A percentile compares a stretch with the other conserved stretches of the same genome.
Conservation (phyloP, 208 protist species). For the Naegleria fowleri region DNA sequence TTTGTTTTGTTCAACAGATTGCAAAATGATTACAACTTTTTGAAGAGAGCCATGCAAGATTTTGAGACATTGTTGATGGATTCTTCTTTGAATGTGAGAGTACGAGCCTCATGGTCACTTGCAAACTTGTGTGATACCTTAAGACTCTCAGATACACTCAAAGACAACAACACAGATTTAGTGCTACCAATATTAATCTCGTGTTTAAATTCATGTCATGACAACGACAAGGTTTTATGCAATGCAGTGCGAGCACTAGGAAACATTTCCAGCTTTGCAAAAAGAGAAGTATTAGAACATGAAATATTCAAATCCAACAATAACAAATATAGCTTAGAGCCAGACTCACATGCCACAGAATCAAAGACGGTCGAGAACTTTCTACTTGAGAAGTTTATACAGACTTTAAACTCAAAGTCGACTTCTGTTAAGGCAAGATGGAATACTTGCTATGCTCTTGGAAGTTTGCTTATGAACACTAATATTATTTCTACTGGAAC, state of each 20-base stretch:
- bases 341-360: not conserved
- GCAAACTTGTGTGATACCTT: not conserved
- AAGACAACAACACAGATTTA: not conserved
- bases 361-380: not conserved
- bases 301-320: not conserved
- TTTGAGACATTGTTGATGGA: not conserved
- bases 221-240: not conserved
- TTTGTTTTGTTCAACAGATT: not conserved
- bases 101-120: not conserved
- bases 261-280: not conserved
- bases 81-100: not conserved
- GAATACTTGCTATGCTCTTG: slow-evolving; percentile 9
- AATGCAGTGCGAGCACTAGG: not conserved
- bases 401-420: not conserved
- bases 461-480: not conserved
- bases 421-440: not conserved
- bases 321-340: not conserved
- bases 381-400: not conserved
- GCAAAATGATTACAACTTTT: not conserved
- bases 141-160: not conserved
- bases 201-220: not conserved
- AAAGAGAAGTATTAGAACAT: not conserved
- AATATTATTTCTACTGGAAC: not conserved
- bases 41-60: not conserved
- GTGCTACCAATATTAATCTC: not conserved